These are phyloP conservation scores for Hypholoma sublateritium DNA, from an alignment of 768 basidiomycete genomes.

Conservation along the genomic window DNA sequence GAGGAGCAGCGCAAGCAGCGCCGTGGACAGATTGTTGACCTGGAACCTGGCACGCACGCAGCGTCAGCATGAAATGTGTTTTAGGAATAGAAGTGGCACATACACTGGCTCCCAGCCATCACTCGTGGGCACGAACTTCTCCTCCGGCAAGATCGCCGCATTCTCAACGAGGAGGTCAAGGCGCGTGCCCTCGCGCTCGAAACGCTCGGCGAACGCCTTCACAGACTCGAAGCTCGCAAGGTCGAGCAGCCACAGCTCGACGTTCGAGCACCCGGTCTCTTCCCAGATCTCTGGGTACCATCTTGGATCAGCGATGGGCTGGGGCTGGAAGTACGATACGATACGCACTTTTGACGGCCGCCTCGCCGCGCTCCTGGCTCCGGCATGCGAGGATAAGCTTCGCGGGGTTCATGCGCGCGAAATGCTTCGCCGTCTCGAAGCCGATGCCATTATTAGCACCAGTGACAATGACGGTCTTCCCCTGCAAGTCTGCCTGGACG, in stretches of 20 bases:
- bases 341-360: slow-evolving; percentile 33
- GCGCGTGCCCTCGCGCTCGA: slow-evolving; percentile 29
- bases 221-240: slow-evolving; percentile 39
- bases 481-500: slow-evolving; percentile 34
- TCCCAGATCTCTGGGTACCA: slow-evolving; percentile 21
- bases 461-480: slow-evolving; percentile 47
- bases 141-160: slow-evolving; percentile 25
- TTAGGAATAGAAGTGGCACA: slow-evolving; percentile 3
- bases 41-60: slow-evolving; percentile 33
- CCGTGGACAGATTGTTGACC: slow-evolving; percentile 42
- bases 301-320: not conserved
- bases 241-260: slow-evolving; percentile 41
- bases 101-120: slow-evolving; percentile 52
- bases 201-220: slow-evolving; percentile 33
- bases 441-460: slow-evolving; percentile 53
- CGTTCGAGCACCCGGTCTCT: slow-evolving; percentile 30
- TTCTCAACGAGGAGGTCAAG: slow-evolving; percentile 48
- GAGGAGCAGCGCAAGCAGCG: slow-evolving; percentile 38
- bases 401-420: slow-evolving; percentile 42
- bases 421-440: slow-evolving; percentile 44
- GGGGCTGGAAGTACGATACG: not conserved
- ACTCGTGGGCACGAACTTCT: slow-evolving; percentile 22
- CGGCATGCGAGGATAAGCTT: slow-evolving; percentile 39
- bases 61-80: not conserved
- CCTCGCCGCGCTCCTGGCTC: slow-evolving; percentile 30